Percentiles rank a stretch among this genome's conserved stretches.
Conservation (phyloP, 2,329 filamentous ascomycete species). For the Chaetothyriales sp. region DNA sequence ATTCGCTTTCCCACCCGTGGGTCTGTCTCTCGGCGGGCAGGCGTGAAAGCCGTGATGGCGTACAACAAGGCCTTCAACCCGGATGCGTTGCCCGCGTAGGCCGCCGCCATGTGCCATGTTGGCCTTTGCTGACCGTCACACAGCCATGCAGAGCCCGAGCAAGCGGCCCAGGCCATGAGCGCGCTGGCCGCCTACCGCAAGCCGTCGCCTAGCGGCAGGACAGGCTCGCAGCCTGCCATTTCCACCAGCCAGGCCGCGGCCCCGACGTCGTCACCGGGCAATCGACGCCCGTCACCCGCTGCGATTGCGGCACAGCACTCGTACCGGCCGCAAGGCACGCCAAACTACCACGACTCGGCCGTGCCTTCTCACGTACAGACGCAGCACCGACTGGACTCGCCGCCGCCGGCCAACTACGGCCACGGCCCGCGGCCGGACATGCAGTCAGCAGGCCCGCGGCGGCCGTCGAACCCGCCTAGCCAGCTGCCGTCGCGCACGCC, state of each 20-base stretch:
- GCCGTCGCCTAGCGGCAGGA: neutral
- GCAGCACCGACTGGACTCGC: slow-evolving; percentile 16
- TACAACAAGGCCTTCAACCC: slow-evolving; percentile 91
- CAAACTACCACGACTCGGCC: slow-evolving; percentile 9
- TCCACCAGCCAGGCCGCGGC: too few species aligned
- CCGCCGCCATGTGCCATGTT: slow-evolving; percentile 13
- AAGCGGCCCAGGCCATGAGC: slow-evolving; percentile 34
- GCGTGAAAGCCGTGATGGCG: slow-evolving; percentile 57
- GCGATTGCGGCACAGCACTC: slow-evolving; percentile 1
- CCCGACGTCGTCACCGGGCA: neutral
- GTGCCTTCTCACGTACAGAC: slow-evolving; percentile 8
- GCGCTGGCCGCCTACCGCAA: slow-evolving; percentile 9
- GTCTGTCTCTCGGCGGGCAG: neutral
- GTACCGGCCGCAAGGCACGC: slow-evolving; percentile 9
- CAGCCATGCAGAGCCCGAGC: slow-evolving; percentile 62
- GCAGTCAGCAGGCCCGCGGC: slow-evolving; percentile 2
- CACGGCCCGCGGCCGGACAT: slow-evolving; percentile 31
- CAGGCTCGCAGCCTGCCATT: neutral
- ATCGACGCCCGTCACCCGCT: slow-evolving; percentile 4
- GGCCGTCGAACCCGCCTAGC: slow-evolving; percentile 33
- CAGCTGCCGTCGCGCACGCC: slow-evolving; percentile 12
- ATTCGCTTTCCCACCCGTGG: too few species aligned
- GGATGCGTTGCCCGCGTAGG: slow-evolving; percentile 83
- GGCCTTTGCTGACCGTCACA: slow-evolving; percentile 6
- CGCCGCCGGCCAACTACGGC: slow-evolving; percentile 36